A percentile compares a stretch with the other conserved stretches of the same genome.
phyloP scores from a whole-genome alignment of 75 land plant genomes.

The Cupressus sempervirens region DNA sequence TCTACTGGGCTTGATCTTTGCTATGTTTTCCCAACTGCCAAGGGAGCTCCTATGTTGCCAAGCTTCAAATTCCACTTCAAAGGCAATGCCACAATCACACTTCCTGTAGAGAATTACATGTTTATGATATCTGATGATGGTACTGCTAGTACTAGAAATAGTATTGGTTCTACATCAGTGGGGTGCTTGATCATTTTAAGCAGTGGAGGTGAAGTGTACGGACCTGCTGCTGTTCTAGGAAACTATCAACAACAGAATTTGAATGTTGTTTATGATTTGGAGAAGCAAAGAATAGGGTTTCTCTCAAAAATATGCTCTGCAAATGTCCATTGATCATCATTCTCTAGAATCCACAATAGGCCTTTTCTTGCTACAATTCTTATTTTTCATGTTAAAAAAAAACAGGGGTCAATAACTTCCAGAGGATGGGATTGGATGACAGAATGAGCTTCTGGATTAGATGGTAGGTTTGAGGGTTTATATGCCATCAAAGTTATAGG shows the following conservation, averaged over 20 bases:
- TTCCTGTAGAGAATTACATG: slow-evolving; percentile 10
- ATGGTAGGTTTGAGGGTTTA: background rate
- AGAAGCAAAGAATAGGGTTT: slow-evolving; percentile 3
- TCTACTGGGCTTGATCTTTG: slow-evolving; percentile 50
- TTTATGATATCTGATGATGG: slow-evolving; percentile 3
- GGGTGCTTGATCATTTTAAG: background rate
- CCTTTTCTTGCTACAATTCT: background rate
- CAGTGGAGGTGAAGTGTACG: slow-evolving; percentile 2
- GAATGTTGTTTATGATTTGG: background rate
- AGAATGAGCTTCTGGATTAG: background rate
- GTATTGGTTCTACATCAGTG: background rate
- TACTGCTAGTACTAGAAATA: background rate
- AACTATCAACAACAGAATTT: slow-evolving; percentile 11
- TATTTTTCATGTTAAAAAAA: background rate
- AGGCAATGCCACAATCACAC: slow-evolving; percentile 11
- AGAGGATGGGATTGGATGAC: no score
- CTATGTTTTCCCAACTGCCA: slow-evolving; percentile 20
- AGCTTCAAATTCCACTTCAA: slow-evolving; percentile 7
- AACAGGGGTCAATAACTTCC: no score
- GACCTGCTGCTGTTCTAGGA: slow-evolving; percentile 4
- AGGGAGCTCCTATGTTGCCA: slow-evolving; percentile 17
- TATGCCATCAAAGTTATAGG: background rate
- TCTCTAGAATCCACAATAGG: background rate
- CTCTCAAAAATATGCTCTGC: background rate
- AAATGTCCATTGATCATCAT: background rate